Percentiles rank a stretch among this genome's conserved stretches.
Conservation (phyloP, 1,284 basidiomycete genomes). For the Pseudozyma tsukubaensis region DNA sequence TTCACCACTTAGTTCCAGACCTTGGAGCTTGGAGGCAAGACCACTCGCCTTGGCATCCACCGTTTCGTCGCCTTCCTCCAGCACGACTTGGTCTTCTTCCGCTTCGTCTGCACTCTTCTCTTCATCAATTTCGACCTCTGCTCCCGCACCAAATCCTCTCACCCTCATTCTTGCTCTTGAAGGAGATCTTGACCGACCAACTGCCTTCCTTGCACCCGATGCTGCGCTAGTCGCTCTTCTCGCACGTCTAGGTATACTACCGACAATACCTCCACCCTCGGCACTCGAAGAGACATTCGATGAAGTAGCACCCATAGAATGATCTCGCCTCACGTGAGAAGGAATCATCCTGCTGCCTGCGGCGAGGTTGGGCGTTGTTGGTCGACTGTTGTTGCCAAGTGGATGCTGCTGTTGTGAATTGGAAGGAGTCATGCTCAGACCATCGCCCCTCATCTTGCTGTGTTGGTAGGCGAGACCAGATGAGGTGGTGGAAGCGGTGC, state of each 20-base stretch:
- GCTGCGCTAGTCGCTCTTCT: slow-evolving; percentile 26
- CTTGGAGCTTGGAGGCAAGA: slow-evolving; percentile 8
- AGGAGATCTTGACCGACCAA: slow-evolving; percentile 29
- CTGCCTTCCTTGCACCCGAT: slow-evolving; percentile 2
- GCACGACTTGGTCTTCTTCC: slow-evolving; percentile 71
- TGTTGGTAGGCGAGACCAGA: slow-evolving; percentile 19
- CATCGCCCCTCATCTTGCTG: slow-evolving; percentile 14
- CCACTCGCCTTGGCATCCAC: not conserved
- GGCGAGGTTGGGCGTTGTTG: slow-evolving; percentile 25
- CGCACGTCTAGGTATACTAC: slow-evolving; percentile 28
- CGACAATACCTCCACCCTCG: too few species aligned
- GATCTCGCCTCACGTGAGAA: slow-evolving; percentile 23
- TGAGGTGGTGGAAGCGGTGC: not conserved
- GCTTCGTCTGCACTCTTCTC: slow-evolving; percentile 57
- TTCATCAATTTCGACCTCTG: slow-evolving; percentile 55
- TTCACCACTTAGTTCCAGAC: not conserved
- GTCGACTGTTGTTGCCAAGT: slow-evolving; percentile 16
- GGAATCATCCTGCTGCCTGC: slow-evolving; percentile 17
- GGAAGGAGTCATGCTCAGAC: slow-evolving; percentile 39
- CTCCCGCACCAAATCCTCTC: slow-evolving; percentile 50
- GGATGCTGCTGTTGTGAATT: slow-evolving; percentile 28
- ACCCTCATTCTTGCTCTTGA: slow-evolving; percentile 40
- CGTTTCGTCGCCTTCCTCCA: not conserved
- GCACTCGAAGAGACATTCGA: slow-evolving; percentile 29
- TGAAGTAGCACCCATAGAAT: slow-evolving; percentile 9